Evolutionary conservation across 2,329 filamentous ascomycete genomes (phyloP), one percentile per base, ranked within the genome.

Genomic region (Tolypocladium inflatum): DNA sequence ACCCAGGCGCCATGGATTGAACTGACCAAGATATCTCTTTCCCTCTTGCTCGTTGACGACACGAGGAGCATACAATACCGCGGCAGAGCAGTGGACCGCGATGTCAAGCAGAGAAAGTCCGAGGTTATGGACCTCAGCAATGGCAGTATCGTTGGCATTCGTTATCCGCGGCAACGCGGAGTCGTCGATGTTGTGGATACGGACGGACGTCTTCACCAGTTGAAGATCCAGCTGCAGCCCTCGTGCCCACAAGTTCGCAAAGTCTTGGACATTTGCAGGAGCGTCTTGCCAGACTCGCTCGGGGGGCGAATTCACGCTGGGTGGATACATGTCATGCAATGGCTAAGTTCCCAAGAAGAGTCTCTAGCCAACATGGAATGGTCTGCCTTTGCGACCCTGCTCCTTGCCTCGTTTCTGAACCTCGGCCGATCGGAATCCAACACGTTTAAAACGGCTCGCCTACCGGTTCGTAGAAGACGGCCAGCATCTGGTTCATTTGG

Each of bases 1-100:
- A 74, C 90, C 11, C 88, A 91, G 70, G 87, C 87, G 7, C 88
- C 88, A 0, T 92, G 89, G 89, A 86, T 86, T 58, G 80, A 81
- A 56, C 77, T 88, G 15, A 83, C 85, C n/a, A 84, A 84, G 50
- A 73, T 91, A n/a, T 75, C 80, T 0, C 72, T 91, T 2, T 86
- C 88, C 2, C 64, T 78, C 35, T 74, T 91, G 23, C 78, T 79
- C 59, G 70, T 84, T 26, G 80, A 85, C 58, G 84, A 88, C 62
- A 76, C 80, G 33, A 79, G 82, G 64, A 82, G 78, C 58, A 73
- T 89, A 42, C 82, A 83, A 56, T 83, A 82, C 60, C 72, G 76
- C 54, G 78, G 79, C 21, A 78, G 80, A 50, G 74, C 74, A 57
- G 70, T 79, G 21, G 79, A 80, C 57, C 78, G 81, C 43, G 83